Evolutionary conservation across 2,329 filamentous ascomycete genomes (phyloP).

Genomic region (Neospermospora avenae): DNA sequence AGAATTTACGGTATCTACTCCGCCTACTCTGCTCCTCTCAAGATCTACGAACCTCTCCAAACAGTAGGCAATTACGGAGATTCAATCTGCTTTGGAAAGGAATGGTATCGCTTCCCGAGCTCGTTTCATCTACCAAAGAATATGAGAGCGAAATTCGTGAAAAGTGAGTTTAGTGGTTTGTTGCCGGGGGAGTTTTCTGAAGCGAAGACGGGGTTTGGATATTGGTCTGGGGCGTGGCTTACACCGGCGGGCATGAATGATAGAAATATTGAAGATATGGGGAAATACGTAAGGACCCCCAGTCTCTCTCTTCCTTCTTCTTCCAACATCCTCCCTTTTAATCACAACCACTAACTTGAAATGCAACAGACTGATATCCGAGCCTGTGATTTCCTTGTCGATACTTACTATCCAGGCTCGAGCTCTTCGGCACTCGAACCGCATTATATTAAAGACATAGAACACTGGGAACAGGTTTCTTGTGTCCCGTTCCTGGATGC

Average conservation of each 20-base stretch:
- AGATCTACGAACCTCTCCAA: conserved; percentile 65
- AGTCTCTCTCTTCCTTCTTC: background rate
- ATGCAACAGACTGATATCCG: conserved; percentile 57
- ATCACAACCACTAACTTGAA: conserved; percentile 3
- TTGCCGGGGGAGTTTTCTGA: conserved; percentile 89
- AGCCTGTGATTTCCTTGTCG: conserved; percentile 79
- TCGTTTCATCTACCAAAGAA: conserved; percentile 85
- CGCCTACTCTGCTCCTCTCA: conserved; percentile 78
- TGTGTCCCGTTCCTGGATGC: conserved; percentile 82
- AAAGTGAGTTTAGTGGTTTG: conserved; percentile 84
- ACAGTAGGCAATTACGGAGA: conserved; percentile 57
- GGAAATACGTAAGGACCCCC: conserved; percentile 79
- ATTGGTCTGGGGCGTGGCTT: conserved; percentile 81
- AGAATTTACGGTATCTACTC: conserved; percentile 75
- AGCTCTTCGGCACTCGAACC: conserved; percentile 68
- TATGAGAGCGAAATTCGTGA: conserved; percentile 84
- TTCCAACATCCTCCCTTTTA: too few relatives aligned
- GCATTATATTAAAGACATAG: conserved; percentile 68
- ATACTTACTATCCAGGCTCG: conserved; percentile 71
- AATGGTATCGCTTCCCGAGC: conserved; percentile 97
- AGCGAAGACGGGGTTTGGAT: conserved; percentile 60
- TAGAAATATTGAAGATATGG: conserved; percentile 77
- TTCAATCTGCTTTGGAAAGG: conserved; percentile 85
- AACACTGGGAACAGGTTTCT: conserved; percentile 73
- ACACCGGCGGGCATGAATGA: conserved; percentile 87